Base-by-base conservation (phyloP, 2,329 filamentous ascomycete genomes). In the Cryoendolithus antarcticus region DNA sequence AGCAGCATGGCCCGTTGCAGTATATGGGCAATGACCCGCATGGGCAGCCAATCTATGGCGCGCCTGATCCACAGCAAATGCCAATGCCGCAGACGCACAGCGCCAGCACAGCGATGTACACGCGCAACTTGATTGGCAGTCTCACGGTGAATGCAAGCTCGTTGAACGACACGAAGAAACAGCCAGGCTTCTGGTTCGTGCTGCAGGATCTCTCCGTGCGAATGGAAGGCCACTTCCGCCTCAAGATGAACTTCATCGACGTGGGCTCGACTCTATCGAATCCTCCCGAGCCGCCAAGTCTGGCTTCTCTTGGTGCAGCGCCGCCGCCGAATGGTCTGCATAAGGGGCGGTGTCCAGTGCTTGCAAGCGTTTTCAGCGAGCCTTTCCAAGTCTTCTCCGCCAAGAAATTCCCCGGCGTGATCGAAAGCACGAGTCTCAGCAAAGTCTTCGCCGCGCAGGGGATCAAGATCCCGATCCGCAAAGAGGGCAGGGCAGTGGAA, bases 331-430 rank as follows among this genome's bases (percentile, higher is more conserved):
- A 32, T 32, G 31, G 31, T 6, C 65, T 93, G 44, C 91, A 86
- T 59, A 80, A 74, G 30, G 81, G 79, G 41, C 80, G 77, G 46
- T 83, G 84, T 0, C 84, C 84, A 0, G 81, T 95, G 9, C 72
- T 96, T 11, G 86, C 89, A 1, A 82, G 80, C 6, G 80, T 78
- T 51, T 96, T 89, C 62, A 93, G 84, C 35, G 82, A 93, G 4
- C 72, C 78, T 2, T 96, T 98, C 67, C 84, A 86, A 39, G 91
- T 98, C 24, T 96, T 82, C 63, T 93, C 85, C 2, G 91, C 91
- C 35, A 98, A 98, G 71, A 95, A 95, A 56, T 98, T 98, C 61
- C 91, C 91, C 0, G 91, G 91, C 31, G 91, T 98, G 1, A 94
- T 93, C 42, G 89, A 96, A 59, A 93, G 83, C 60, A 98, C 91